Conservation (phyloP, 306 rosid species). For the Lagenaria siceraria region DNA sequence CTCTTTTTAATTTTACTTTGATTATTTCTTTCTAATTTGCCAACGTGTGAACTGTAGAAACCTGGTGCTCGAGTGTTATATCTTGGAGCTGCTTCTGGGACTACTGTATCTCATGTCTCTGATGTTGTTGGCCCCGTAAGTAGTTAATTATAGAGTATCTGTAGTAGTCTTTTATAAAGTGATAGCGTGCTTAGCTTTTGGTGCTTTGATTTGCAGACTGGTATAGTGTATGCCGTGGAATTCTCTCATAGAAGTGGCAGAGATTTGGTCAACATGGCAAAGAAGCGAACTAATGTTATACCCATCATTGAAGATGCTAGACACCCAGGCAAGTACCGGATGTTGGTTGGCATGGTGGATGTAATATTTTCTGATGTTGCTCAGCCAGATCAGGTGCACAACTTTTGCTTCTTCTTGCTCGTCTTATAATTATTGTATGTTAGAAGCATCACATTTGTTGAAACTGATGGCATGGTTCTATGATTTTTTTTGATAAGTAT, state of each 20-base stretch:
- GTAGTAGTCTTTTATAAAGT: not conserved
- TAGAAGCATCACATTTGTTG: not conserved
- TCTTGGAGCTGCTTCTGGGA: slow-evolving; percentile 94
- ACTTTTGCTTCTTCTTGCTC: not conserved
- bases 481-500: not conserved
- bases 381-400: slow-evolving; percentile 88
- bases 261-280: slow-evolving; percentile 91
- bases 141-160: not conserved
- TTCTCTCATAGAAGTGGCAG: slow-evolving; percentile 93
- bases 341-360: slow-evolving; percentile 94
- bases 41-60: slow-evolving; percentile 22
- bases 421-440: not conserved
- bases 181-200: not conserved
- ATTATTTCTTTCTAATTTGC: not conserved
- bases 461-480: not conserved
- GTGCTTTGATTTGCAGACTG: slow-evolving; percentile 28
- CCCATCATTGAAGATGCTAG: slow-evolving; percentile 96
- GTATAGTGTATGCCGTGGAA: slow-evolving; percentile 84
- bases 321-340: slow-evolving; percentile 83
- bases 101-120: slow-evolving; percentile 87
- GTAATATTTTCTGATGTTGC: slow-evolving; percentile 96
- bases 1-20: not conserved
- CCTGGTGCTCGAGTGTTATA: slow-evolving; percentile 75
- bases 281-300: slow-evolving; percentile 71
- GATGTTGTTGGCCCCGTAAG: slow-evolving; percentile 93